Percentiles rank a stretch among this genome's conserved stretches.
Evolutionary conservation across 1,139 yeast genomes (phyloP).

Genomic region (Nematodospora anomalae): DNA sequence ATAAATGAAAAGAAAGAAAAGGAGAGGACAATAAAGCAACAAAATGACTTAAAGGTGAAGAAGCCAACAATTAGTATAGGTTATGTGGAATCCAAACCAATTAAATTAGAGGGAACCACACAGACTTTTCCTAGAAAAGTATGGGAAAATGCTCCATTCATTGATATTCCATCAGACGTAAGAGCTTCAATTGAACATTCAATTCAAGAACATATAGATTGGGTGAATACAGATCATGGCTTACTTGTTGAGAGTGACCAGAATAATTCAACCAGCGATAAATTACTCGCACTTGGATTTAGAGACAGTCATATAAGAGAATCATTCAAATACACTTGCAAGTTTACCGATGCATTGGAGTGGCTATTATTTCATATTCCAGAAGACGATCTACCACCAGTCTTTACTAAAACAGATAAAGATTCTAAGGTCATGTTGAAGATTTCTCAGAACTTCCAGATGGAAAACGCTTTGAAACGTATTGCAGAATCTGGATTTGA

Average conservation of each 20-base stretch:
- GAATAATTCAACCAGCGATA: conserved; percentile 5
- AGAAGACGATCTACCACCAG: conserved; percentile 82
- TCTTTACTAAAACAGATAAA: conserved; percentile 46
- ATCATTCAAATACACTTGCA: conserved; percentile 59
- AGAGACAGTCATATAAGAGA: conserved; percentile 69
- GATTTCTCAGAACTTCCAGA: conserved; percentile 42
- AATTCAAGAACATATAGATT: conserved; percentile 52
- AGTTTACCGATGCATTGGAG: conserved; percentile 61
- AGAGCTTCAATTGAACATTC: conserved; percentile 56
- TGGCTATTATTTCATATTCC: conserved; percentile 89
- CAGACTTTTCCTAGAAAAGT: conserved; percentile 54
- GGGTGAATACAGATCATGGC: conserved; percentile 38
- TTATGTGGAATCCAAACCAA: conserved; percentile 1
- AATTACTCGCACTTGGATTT: conserved; percentile 59
- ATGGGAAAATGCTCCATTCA: conserved; percentile 64
- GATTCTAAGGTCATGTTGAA: conserved; percentile 51
- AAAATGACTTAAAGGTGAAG: conserved; percentile 38
- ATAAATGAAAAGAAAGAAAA: conserved; percentile 40
- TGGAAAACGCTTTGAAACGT: conserved; percentile 49
- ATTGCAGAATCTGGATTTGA: conserved; percentile 70
- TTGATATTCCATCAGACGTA: conserved; percentile 49
- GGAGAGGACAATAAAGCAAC: conserved; percentile 41
- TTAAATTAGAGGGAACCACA: conserved; percentile 1
- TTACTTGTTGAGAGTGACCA: conserved; percentile 4
- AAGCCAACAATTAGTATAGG: conserved; percentile 44